These are phyloP conservation scores for Ceratocystis huliohia DNA, from an alignment of 2,329 filamentous ascomycete species.

Conservation along the genomic window DNA sequence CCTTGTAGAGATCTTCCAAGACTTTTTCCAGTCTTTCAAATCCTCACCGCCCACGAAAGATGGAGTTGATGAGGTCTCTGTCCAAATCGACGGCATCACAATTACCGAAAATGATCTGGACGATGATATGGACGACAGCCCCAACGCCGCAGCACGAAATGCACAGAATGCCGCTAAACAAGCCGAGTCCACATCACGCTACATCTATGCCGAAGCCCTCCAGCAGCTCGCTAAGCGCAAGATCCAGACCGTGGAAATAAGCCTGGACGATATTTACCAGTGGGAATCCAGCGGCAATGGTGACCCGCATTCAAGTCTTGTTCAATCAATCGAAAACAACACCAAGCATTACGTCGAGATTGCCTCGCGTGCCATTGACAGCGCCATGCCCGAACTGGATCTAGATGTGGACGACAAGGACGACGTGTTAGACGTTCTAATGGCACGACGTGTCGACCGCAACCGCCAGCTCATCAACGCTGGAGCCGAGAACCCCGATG, in stretches of 20 bases:
- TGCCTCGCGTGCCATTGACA: conserved; percentile 76
- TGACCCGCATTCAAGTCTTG: conserved; percentile 57
- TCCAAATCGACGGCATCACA: conserved; percentile 71
- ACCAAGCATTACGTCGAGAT: conserved; percentile 93
- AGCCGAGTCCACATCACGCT: conserved; percentile 45
- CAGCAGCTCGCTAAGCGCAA: conserved; percentile 77
- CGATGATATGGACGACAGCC: conserved; percentile 80
- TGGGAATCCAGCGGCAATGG: conserved; percentile 60
- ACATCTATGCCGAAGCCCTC: conserved; percentile 80
- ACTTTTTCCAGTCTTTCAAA: conserved; percentile 83
- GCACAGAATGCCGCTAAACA: conserved; percentile 37
- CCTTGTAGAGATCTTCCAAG: conserved; percentile 60
- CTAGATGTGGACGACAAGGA: conserved; percentile 81
- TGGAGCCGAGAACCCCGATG: conserved; percentile 53
- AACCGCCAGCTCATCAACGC: conserved; percentile 63
- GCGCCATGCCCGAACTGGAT: conserved; percentile 65
- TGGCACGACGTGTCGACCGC: conserved; percentile 76
- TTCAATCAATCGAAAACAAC: conserved; percentile 77
- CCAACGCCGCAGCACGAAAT: conserved; percentile 36
- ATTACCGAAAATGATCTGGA: conserved; percentile 77
- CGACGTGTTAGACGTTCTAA: conserved; percentile 91
- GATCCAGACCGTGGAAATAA: conserved; percentile 65
- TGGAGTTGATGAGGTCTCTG: conserved; percentile 48
- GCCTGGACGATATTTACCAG: conserved; percentile 75
- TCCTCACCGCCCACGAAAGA: conserved; percentile 43